Evolutionary conservation across 495 filamentous ascomycete species (phyloP), one percentile per base, ranked within the genome.

Genomic region (Letharia lupina): DNA sequence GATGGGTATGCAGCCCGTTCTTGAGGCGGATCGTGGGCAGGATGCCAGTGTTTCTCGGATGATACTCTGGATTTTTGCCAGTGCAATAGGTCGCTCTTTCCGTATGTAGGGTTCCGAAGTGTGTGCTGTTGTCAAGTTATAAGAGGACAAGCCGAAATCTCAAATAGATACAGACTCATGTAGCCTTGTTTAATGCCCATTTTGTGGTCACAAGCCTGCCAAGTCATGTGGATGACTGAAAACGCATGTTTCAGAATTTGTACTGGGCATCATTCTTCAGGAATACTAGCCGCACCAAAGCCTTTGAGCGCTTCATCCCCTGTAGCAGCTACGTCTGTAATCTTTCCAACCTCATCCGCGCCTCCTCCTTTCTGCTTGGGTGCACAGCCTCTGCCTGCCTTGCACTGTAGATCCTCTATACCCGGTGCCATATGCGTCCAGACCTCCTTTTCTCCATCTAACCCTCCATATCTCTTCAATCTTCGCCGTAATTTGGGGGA

Each of bases 371-470:
- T 57, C 5, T 59, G 54, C 16, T 47, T 28, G 11, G 41, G 23
- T 6, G 41, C 6, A 23, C 41, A 65, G 18, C 11, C 41, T 42
- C 28, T 65, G 28, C 63, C 33, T 11, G 45, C 41, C n/a, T 48
- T 58, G 41, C 42, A 20, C 11, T 47, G 44, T 28, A 77, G 67
- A 41, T 75, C 67, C 37, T 75, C 70, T 47, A 65, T 67, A 12
- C 69, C 69, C 31, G 78, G 80, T 33, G 74, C 73, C 60, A 78
- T 70, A 71, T 82, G 81, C 72, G 80, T 80, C 79, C 77, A 82
- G 35, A 82, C 72, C 67, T 83, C 81, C 40, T 77, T 72, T 58
- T 76, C 75, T 62, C 65, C 69, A 61, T 71, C 72, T 60, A 75
- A 76, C 67, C 71, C 76, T 31, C 76, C 65, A 40, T 76, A 65